Conservation (phyloP, 805 yeast genomes). For the Metschnikowia amazonensis region DNA sequence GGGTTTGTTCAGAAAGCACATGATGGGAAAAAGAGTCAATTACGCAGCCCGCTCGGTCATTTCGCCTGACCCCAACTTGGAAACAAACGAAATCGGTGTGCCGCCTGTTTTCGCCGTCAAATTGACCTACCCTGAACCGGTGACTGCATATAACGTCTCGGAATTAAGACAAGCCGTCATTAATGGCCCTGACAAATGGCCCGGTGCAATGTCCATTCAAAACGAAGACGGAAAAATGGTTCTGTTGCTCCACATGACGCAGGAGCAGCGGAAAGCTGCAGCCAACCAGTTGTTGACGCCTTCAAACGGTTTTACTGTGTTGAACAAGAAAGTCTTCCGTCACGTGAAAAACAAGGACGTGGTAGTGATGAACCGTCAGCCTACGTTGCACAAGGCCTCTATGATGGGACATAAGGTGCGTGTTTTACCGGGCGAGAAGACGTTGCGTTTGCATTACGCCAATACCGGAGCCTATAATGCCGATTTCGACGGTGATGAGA, state of each 20-base stretch:
- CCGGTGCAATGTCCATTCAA: constrained; percentile 96
- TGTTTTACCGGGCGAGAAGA: constrained; percentile 96
- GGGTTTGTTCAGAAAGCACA: constrained; percentile 95
- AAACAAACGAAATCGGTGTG: constrained; percentile 96
- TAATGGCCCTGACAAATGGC: constrained; percentile 98
- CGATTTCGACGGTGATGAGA: constrained; percentile 99
- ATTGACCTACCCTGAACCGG: constrained; percentile 97
- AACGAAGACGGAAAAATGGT: constrained; percentile 88
- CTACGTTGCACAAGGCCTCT: constrained; percentile 97
- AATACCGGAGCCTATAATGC: constrained; percentile 99
- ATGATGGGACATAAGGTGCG: constrained; percentile 99
- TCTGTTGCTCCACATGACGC: constrained; percentile 80
- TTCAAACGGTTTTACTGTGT: constrained; percentile 52
- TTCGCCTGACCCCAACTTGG: constrained; percentile 97
- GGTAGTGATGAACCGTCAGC: constrained; percentile 98
- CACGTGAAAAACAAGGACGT: constrained; percentile 94
- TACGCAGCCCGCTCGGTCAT: constrained; percentile 98
- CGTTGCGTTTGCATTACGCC: constrained; percentile 94
- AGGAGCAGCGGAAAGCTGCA: constrained; percentile 90
- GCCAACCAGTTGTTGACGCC: constrained; percentile 96
- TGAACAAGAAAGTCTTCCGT: constrained; percentile 90
- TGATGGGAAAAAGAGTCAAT: constrained; percentile 99
- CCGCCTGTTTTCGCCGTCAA: constrained; percentile 98
- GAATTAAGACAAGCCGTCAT: constrained; percentile 92
- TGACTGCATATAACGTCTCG: constrained; percentile 84